Base-by-base conservation (phyloP, 306 rosid genomes). In the Glycine tomentella region DNA sequence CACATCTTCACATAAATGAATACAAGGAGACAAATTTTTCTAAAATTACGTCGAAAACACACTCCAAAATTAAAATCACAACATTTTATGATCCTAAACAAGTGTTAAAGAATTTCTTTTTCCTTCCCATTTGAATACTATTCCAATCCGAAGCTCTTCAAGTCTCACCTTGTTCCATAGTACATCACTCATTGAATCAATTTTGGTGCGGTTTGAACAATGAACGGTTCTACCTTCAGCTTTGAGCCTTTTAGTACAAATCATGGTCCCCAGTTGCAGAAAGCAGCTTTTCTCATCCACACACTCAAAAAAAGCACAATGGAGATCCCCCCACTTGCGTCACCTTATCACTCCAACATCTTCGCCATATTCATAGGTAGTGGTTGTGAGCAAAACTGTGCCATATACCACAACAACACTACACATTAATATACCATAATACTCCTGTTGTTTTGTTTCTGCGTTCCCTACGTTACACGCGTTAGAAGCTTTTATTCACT, bases 231-330 rank as follows among this genome's bases (percentile, higher is more conserved):
- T 57, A 20, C 7, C 50, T 33, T 42, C 3, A 7, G 9, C 25
- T 10, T 46, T 36, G 20, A 31, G n/a, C 44, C 46, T 52, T 80
- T 80, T 34, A 6, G 12, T 53, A 20, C 51, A 25, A 68, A 67
- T 6, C 4, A 61, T 74, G 86, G 85, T 83, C 75, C 89, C 64
- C 44, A 76, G 2, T 33, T 44, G 64, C 49, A 40, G 45, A 61
- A 1, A n/a, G n/a, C n/a, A n/a, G n/a, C 49, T 59, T 66, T 55
- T 72, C 68, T 80, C 72, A 75, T 81, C 89, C 94, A 86, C 89
- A 85, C 25, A 72, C 84, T 63, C 31, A 9, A 56, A 61, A 25
- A 82, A 80, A 52, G 55, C 57, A 9, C 31, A 25, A 25, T 13
- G 59, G 17, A 8, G 8, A 58, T 3, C 80, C 68, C 31, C 31